Conservation (phyloP, 805 yeast species). For the Candida andamanensis region DNA sequence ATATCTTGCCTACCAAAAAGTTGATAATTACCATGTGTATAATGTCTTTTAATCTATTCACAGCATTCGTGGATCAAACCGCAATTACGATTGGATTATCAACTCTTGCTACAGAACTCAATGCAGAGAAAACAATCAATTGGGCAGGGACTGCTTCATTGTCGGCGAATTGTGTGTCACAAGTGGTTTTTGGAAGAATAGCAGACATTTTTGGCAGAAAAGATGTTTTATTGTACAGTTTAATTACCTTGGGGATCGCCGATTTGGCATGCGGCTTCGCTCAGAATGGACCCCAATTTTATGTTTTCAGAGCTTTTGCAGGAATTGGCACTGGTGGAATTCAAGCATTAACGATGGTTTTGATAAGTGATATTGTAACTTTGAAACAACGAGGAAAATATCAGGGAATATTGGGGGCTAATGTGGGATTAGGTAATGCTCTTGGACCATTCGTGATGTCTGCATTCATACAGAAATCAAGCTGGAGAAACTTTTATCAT, state of each 20-base stretch:
- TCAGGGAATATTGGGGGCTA: slow-evolving; percentile 49
- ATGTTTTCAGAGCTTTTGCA: slow-evolving; percentile 48
- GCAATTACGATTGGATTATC: slow-evolving; percentile 43
- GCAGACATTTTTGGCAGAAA: slow-evolving; percentile 62
- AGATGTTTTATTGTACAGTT: slow-evolving; percentile 38
- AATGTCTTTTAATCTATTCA: slow-evolving; percentile 31
- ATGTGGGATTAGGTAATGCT: slow-evolving; percentile 46
- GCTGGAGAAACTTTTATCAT: slow-evolving; percentile 53
- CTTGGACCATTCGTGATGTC: slow-evolving; percentile 54
- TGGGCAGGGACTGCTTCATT: slow-evolving; percentile 76
- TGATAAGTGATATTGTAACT: slow-evolving; percentile 53
- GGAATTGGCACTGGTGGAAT: slow-evolving; percentile 60
- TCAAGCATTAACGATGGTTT: slow-evolving; percentile 45
- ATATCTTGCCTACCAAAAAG: slow-evolving; percentile 29
- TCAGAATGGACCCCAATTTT: slow-evolving; percentile 40
- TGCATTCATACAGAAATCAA: slow-evolving; percentile 35
- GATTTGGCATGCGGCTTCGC: slow-evolving; percentile 40
- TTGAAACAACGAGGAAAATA: slow-evolving; percentile 48
- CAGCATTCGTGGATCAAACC: slow-evolving; percentile 42
- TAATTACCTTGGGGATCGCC: slow-evolving; percentile 40
- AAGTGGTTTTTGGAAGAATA: slow-evolving; percentile 67
- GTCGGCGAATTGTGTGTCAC: slow-evolving; percentile 66
- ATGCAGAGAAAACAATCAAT: slow-evolving; percentile 41
- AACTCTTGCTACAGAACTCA: slow-evolving; percentile 36
- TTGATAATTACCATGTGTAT: slow-evolving; percentile 29